A percentile compares a stretch with the other conserved stretches of the same genome.
phyloP scores from a whole-genome alignment of 1,284 basidiomycete genomes.

The Rhodotorula sp. region DNA sequence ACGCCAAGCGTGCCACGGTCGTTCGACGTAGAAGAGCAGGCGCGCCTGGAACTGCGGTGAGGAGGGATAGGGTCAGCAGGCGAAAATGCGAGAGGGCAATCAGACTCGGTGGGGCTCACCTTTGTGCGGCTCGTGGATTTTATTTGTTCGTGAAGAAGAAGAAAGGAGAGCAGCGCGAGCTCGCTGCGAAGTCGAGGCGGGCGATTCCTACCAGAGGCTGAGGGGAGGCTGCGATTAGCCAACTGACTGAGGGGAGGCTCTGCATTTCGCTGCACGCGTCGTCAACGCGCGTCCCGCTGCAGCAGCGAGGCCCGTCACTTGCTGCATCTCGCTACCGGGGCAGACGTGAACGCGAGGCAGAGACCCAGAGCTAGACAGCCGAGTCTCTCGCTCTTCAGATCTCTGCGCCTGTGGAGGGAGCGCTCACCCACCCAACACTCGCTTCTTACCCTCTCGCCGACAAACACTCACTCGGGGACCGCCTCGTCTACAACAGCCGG shows the following conservation, averaged over 20 bases:
- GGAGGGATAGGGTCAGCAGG: neutral
- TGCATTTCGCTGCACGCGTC: neutral
- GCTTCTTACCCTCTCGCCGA: no score
- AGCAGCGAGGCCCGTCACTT: no score
- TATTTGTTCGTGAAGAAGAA: constrained; percentile 10
- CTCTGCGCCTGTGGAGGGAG: no score
- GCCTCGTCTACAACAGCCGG: no score
- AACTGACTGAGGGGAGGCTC: neutral
- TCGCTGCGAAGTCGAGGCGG: neutral
- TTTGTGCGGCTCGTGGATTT: constrained; percentile 12
- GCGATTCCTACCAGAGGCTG: neutral
- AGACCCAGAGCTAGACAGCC: no score
- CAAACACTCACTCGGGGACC: no score
- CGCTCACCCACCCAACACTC: no score
- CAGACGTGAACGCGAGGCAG: no score
- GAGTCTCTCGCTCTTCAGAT: no score
- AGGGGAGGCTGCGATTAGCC: no score
- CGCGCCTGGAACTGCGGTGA: constrained; percentile 4
- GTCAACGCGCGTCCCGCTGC: neutral
- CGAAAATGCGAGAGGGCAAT: neutral
- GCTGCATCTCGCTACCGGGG: no score
- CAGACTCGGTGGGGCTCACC: neutral
- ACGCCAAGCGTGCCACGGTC: constrained; percentile 29
- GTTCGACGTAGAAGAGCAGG: constrained; percentile 13
- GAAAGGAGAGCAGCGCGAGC: neutral